Conservation (phyloP, 768 basidiomycete species). For the Boletus insuetus region DNA sequence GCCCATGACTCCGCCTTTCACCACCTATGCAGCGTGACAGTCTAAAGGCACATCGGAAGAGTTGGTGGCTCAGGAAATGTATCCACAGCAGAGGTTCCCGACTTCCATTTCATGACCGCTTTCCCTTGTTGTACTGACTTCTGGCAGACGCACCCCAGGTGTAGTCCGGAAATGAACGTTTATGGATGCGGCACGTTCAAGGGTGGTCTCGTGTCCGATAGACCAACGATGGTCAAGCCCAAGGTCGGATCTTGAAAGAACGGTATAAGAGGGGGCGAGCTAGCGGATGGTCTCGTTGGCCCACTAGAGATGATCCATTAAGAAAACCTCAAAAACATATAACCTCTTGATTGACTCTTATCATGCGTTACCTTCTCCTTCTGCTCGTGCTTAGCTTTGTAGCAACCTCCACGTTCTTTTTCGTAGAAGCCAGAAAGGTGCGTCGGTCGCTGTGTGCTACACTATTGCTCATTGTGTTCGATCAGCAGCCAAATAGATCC, state of each 20-base stretch:
- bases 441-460: slow-evolving; percentile 3
- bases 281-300: slow-evolving; percentile 11
- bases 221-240: neutral
- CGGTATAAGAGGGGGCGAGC: slow-evolving; percentile 22
- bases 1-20: neutral
- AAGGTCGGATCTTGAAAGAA: slow-evolving; percentile 24
- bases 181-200: slow-evolving; percentile 18
- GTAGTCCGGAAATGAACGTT: slow-evolving; percentile 23
- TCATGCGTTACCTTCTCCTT: slow-evolving; percentile 29
- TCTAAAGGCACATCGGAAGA: neutral
- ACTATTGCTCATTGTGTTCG: slow-evolving; percentile 5
- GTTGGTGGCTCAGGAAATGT: slow-evolving; percentile 1
- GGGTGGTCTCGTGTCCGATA: slow-evolving; percentile 22
- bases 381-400: slow-evolving; percentile 29
- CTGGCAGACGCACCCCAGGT: slow-evolving; percentile 1
- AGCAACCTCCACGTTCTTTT: slow-evolving; percentile 30
- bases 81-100: neutral
- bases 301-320: slow-evolving; percentile 30
- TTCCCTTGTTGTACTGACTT: slow-evolving; percentile 1
- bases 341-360: neutral
- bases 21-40: slow-evolving; percentile 6
- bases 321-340: slow-evolving; percentile 10
- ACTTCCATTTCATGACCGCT: slow-evolving; percentile 18
- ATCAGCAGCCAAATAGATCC: slow-evolving; percentile 19
- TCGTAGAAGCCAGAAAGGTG: slow-evolving; percentile 28